Evolutionary conservation across 2,329 filamentous ascomycete species (phyloP), one percentile per base, ranked within the genome.

Genomic region (Boeremia lycopersici): DNA sequence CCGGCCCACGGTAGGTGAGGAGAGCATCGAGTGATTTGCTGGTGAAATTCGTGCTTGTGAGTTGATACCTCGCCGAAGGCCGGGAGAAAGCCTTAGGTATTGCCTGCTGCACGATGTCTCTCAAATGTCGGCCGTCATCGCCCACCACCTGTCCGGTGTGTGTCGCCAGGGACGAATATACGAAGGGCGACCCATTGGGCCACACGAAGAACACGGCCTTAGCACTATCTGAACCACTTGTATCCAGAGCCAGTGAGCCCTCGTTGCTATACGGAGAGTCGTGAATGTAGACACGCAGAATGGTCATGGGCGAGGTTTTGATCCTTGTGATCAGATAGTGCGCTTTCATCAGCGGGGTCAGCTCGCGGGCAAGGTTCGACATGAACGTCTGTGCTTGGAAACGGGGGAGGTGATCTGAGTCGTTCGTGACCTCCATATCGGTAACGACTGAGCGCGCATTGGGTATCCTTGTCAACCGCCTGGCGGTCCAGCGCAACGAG

Each of bases 361-460:
- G 83, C 68, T 93, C 87, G 35, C 81, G 80, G 62, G 93, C 89
- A 2, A 96, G 83, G 61, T 88, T 89, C 60, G 85, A 84, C 33
- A 96, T 79, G 72, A 96, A 96, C 0, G 88, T 90, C 4, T 89
- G 86, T 1, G 90, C 89, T 67, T 96, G 90, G 66, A 95, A 90
- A 13, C 88, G 86, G 10, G 91, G 90, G 17, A 84, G 70, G 41
- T 72, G 72, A 39, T 74, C 66, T 10, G 70, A 71, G 59, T 74
- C 72, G 53, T 74, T 71, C 4, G 66, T 74, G 48, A 72, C 67
- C 49, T 81, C 77, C 68, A 73, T 70, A 40, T 70, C 69, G 25
- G 65, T 51, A 35, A 58, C 44, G 26, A 57, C 59, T 17, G 60
- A 62, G 47, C 67, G 70, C 29, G 59, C 60, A 52, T 65, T 69